Evolutionary conservation across 345 rosid genomes (phyloP), one percentile per base, ranked within the genome.

Genomic region (Hypericum androsaemum): DNA sequence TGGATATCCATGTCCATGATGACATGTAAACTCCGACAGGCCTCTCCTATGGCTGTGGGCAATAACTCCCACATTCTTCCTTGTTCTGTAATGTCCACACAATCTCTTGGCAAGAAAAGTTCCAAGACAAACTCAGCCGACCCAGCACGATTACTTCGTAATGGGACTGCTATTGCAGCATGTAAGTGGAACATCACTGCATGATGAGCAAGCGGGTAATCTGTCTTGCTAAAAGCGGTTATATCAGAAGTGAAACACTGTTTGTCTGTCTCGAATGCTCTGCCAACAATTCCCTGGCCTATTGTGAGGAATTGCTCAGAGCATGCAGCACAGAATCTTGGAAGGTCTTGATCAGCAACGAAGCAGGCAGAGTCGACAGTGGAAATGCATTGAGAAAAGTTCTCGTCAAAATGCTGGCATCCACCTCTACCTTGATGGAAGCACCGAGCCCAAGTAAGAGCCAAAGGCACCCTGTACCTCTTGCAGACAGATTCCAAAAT

Each of bases 281-380:
- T 80, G 54, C 97, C 97, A 39, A 84, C 97, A 48, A 89, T 66
- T 42, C 97, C 97, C 66, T 86, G 83, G 59, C 78, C 90, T 36
- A 63, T 69, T 47, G 64, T 67, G 51, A 83, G 84, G 79, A 78
- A 88, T 53, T 86, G 90, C 76, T 86, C 94, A 5, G 90, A 89
- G 74, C 95, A 83, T 10, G 88, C 95, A 46, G 69, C 72, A 51
- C 61, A 82, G 70, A 89, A 89, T 12, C 12, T 70, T 3, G 37
- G 48, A 53, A 76, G 63, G n/a, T 69, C 61, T 58, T 58, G 60
- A 44, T 79, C 71, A 17, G 78, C 74, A 55, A 79, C 82, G 54
- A 70, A 63, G 66, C 85, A 73, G 67, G 96, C 87, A 41, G 79
- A 56, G 70, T 82, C 82, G 7, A 80, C 76, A 3, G 88, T 84